Base-by-base conservation (phyloP, 129 eudicot species). In the Chrysanthemum makinoi region DNA sequence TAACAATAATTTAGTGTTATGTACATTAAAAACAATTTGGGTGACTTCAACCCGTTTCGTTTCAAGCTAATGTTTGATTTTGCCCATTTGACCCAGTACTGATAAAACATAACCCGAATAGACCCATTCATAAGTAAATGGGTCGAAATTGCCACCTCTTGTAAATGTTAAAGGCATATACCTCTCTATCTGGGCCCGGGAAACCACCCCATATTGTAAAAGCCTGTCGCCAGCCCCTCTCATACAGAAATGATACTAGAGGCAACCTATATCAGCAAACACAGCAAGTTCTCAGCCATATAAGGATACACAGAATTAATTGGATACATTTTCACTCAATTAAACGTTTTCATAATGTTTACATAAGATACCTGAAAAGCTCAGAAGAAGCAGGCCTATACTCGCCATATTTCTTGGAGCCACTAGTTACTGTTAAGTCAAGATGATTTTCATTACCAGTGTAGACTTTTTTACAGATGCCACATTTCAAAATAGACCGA, bases 161-260 rank as follows among this genome's bases (percentile, higher is more conserved):
- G 56, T n/a, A 57, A 56, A 57, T 6, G 30, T 57, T 26, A 30
- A 30, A 30, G 35, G 35, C 35, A 30, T 30, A 30, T 74, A 89
- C 98, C 98, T 93, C 98, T 66, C 78, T 80, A 65, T 89, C 81
- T 63, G 96, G 88, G 61, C 98, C 98, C 2, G 95, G 96, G 66
- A 87, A 93, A 80, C 96, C 98, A 74, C 95, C 92, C 81, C 70
- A 72, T 55, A 79, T 0, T 14, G 85, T 65, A 77, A 93, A 93
- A 64, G 80, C 77, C 72, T 89, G 98, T 60, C 98, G 81, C 96
- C 95, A 93, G 8, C 98, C 98, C 70, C 96, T 84, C 84, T 93
- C 98, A 63, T 93, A 93, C 24, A 93, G 85, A 71, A 79, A 89
- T 5, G 95, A 89, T 69, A 89, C 86, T 69, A 89, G 19, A 16